Base-by-base conservation (phyloP, 768 basidiomycete species). In the Mycena galopus region DNA sequence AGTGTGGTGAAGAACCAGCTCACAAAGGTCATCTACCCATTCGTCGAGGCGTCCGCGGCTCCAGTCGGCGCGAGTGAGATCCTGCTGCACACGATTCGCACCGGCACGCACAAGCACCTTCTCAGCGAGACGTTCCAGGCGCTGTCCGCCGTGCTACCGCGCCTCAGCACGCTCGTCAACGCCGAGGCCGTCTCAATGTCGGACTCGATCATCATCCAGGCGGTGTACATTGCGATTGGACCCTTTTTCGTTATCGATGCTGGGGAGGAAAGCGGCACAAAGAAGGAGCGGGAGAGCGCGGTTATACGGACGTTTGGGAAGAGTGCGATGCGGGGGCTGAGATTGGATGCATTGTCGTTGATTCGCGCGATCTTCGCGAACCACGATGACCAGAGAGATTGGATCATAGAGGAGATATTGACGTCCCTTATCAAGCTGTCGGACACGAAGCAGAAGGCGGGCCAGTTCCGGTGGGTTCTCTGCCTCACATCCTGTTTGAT, bases 371-470 rank as follows among this genome's bases (percentile, higher is more conserved):
- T 97, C 35, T 99, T 98, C 76, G 94, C 95, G 16, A 94, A 93
- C 73, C 92, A 98, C 78, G 91, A 94, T 74, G 93, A 93, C 51
- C 98, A 99, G 80, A 86, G 98, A 11, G 91, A 93, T 0, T 98
- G 96, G 96, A 97, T 99, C 73, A 93, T 99, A n/a, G 97, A 99
- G 79, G 98, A 99, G 81, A 97, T 99, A 37, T 78, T 99, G 30
- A 89, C 91, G 11, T 97, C 96, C 0, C 84, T 99, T 65, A 96
- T 94, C 76, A 97, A 96, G 81, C 86, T 97, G 27, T 94, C 95
- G 3, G 94, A 96, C 77, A 90, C 92, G 23, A 98, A 96, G 79
- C 95, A 95, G 82, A 93, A 93, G 75, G 94, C 93, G 59, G 94
- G 96, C 0, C 94, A 95, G 76, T 97, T 96, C 81, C 88, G 92